These are phyloP conservation scores for Nigrospora oryzae DNA, from an alignment of 2,329 filamentous ascomycete genomes.

Conservation along the genomic window DNA sequence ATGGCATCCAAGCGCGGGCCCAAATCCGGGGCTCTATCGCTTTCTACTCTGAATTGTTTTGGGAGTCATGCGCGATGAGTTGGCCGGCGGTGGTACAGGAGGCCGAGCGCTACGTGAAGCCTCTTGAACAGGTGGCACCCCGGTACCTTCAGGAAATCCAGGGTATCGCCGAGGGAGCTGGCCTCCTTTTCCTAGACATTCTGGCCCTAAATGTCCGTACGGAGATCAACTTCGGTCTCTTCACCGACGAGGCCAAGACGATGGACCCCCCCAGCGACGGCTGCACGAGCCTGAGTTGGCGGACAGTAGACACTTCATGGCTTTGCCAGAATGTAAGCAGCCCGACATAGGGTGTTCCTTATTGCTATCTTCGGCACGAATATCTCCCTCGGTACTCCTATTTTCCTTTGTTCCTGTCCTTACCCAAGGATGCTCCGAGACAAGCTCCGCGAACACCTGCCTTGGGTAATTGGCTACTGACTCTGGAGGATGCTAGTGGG, in stretches of 20 bases:
- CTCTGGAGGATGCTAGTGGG: constrained; percentile 32
- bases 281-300: constrained; percentile 44
- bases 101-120: constrained; percentile 36
- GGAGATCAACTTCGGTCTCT: constrained; percentile 49
- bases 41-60: constrained; percentile 27
- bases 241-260: constrained; percentile 19
- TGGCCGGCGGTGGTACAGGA: constrained; percentile 21
- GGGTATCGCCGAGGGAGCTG: constrained; percentile 44
- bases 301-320: constrained; percentile 11
- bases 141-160: constrained; percentile 33
- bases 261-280: constrained; percentile 32
- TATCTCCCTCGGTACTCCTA: too few relatives aligned
- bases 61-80: constrained; percentile 18
- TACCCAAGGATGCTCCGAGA: too few relatives aligned
- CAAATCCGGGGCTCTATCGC: constrained; percentile 22
- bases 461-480: too few relatives aligned
- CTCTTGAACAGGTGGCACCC: constrained; percentile 27
- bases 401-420: too few relatives aligned
- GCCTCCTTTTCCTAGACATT: constrained; percentile 37
- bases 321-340: too few relatives aligned
- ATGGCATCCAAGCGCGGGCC: constrained; percentile 19
- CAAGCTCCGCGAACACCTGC: too few relatives aligned
- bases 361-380: too few relatives aligned
- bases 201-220: constrained; percentile 49
- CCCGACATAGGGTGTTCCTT: background rate